phyloP scores from a whole-genome alignment of 1,284 basidiomycete species.

The Neolentinus lepideus region DNA sequence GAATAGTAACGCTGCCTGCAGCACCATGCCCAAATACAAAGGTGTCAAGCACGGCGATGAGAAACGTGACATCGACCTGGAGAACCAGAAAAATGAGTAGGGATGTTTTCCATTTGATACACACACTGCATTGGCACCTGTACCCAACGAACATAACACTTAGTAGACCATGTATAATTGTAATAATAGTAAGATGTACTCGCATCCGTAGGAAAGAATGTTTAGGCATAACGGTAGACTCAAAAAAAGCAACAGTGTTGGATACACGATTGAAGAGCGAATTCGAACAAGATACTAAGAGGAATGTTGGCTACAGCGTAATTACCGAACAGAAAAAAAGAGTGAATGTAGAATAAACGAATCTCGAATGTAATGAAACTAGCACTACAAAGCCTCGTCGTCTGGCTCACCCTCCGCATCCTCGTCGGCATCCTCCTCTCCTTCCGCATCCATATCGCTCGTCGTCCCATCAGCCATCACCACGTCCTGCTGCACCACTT shows the following conservation, averaged over 20 bases:
- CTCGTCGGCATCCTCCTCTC: constrained; percentile 9
- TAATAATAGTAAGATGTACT: too few species aligned
- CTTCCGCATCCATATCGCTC: neutral
- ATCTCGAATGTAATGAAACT: neutral
- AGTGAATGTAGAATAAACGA: neutral
- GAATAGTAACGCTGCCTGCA: constrained; percentile 2
- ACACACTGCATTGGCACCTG: neutral
- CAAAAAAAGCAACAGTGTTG: neutral
- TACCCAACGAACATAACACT: too few species aligned
- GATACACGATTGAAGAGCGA: neutral
- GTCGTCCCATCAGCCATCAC: constrained; percentile 5
- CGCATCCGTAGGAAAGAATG: neutral
- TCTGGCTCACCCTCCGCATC: constrained; percentile 14
- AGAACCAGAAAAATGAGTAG: neutral
- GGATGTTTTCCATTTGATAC: neutral
- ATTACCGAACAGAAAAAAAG: neutral
- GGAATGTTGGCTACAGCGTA: neutral
- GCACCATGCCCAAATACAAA: constrained; percentile 20
- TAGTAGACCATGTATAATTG: neutral
- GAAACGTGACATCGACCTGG: constrained; percentile 10
- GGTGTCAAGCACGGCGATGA: constrained; percentile 11
- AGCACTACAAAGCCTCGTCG: constrained; percentile 1
- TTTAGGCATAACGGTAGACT: neutral
- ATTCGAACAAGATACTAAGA: too few species aligned
- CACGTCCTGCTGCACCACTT: constrained; percentile 6